Percentiles rank a stretch among this genome's conserved stretches.
phyloP scores from a whole-genome alignment of 1,284 basidiomycete genomes.

The Phellopilus nigrolimitatus region DNA sequence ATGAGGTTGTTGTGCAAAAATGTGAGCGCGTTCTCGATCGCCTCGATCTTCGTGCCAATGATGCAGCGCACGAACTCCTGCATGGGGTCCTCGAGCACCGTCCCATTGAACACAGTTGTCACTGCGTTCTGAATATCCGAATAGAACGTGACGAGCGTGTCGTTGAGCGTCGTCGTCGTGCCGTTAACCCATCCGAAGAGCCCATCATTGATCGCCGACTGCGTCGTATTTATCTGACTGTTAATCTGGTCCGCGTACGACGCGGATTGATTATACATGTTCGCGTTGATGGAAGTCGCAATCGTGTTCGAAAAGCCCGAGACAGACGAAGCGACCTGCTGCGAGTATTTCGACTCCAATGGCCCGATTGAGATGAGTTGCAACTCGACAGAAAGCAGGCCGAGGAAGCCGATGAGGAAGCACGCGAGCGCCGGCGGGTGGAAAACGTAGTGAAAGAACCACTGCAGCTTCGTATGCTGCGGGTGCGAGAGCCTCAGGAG shows the following conservation, averaged over 20 bases:
- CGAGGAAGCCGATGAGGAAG: conserved; percentile 86
- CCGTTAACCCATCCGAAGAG: conserved; percentile 92
- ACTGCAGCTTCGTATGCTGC: conserved; percentile 62
- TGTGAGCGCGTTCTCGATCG: conserved; percentile 83
- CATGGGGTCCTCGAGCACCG: conserved; percentile 75
- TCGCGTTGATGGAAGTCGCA: conserved; percentile 71
- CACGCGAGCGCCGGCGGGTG: conserved; percentile 87
- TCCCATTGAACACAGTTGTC: conserved; percentile 71
- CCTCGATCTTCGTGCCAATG: conserved; percentile 84
- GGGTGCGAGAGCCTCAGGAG: conserved; percentile 50
- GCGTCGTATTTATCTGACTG: conserved; percentile 57
- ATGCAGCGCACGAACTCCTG: conserved; percentile 87
- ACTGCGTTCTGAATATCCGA: conserved; percentile 69
- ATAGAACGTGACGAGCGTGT: conserved; percentile 72
- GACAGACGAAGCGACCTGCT: conserved; percentile 54
- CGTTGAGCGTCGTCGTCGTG: conserved; percentile 87
- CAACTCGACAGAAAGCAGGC: conserved; percentile 82
- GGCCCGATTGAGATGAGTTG: conserved; percentile 77
- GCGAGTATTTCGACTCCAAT: conserved; percentile 59
- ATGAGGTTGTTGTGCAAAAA: conserved; percentile 88
- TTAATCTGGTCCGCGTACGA: conserved; percentile 79
- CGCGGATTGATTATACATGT: conserved; percentile 75
- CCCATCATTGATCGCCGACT: conserved; percentile 77
- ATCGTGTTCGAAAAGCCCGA: conserved; percentile 68
- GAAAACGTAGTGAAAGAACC: conserved; percentile 86